phyloP scores from a whole-genome alignment of 1,284 basidiomycete species.

The Ustilago trichophora region DNA sequence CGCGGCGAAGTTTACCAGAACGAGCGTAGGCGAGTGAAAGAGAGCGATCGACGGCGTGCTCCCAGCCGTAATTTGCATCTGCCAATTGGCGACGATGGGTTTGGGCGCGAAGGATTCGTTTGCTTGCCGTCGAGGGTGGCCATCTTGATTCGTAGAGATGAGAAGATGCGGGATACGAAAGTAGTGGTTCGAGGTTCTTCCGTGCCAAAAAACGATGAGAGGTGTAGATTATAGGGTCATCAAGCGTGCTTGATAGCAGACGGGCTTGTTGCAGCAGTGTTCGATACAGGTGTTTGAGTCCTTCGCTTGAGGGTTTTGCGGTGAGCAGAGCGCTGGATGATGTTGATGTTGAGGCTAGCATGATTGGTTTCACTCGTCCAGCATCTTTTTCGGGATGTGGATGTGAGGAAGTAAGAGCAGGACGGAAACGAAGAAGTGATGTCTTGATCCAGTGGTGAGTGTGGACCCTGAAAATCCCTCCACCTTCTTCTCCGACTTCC shows the following conservation, averaged over 20 bases:
- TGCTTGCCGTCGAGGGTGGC: slow-evolving; percentile 7
- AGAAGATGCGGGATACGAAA: background rate
- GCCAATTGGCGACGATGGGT: slow-evolving; percentile 36
- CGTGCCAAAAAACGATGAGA: slow-evolving; percentile 39
- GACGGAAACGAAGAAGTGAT: background rate
- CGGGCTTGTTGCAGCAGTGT: slow-evolving; percentile 34
- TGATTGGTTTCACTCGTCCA: too few species aligned
- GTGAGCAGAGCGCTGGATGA: slow-evolving; percentile 2
- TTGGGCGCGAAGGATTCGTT: slow-evolving; percentile 10
- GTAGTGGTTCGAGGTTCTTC: slow-evolving; percentile 32
- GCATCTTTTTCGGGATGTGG: too few species aligned
- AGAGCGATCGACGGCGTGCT: slow-evolving; percentile 24
- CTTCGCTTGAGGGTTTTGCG: slow-evolving; percentile 3
- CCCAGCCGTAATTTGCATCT: slow-evolving; percentile 41
- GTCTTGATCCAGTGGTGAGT: too few species aligned
- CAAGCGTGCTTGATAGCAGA: slow-evolving; percentile 17
- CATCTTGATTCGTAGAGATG: too few species aligned
- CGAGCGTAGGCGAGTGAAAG: slow-evolving; percentile 33
- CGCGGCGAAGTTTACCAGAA: slow-evolving; percentile 27
- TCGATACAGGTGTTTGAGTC: slow-evolving; percentile 34
- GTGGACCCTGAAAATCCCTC: slow-evolving; percentile 18
- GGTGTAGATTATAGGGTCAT: slow-evolving; percentile 19
- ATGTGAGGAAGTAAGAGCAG: background rate
- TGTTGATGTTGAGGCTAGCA: slow-evolving; percentile 15
- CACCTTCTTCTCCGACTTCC: slow-evolving; percentile 17